Conservation (phyloP, 2,329 filamentous ascomycete genomes). For the Apiospora arundinis region DNA sequence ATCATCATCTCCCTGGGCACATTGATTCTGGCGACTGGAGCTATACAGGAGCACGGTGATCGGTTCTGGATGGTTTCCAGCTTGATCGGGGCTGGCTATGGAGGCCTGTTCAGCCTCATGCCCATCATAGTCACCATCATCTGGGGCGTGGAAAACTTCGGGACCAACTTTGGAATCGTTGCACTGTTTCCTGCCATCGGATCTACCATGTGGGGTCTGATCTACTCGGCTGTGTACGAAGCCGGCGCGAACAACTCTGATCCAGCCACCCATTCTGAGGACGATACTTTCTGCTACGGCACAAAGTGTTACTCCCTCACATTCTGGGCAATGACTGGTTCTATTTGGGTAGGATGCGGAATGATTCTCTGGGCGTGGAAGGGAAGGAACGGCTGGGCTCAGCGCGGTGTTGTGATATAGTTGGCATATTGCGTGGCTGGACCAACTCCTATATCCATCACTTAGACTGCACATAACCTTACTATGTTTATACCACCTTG, state of each 20-base stretch:
- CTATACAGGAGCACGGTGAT: slow-evolving; percentile 74
- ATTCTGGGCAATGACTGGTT: slow-evolving; percentile 86
- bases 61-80: slow-evolving; percentile 88
- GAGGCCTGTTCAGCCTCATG: slow-evolving; percentile 85
- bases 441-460: background rate
- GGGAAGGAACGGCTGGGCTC: slow-evolving; percentile 76
- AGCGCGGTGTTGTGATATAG: slow-evolving; percentile 72
- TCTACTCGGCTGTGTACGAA: slow-evolving; percentile 87
- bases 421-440: background rate
- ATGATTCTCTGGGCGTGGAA: slow-evolving; percentile 84
- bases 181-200: slow-evolving; percentile 90
- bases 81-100: slow-evolving; percentile 88
- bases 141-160: slow-evolving; percentile 98
- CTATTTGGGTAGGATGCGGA: slow-evolving; percentile 77
- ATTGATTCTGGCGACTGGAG: slow-evolving; percentile 76
- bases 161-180: slow-evolving; percentile 96
- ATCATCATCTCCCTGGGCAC: slow-evolving; percentile 78
- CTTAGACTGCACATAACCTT: slow-evolving; percentile 12
- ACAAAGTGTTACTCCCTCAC: slow-evolving; percentile 78
- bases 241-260: slow-evolving; percentile 59
- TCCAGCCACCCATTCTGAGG: slow-evolving; percentile 41
- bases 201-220: slow-evolving; percentile 85
- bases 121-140: slow-evolving; percentile 96
- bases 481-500: background rate
- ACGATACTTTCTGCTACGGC: slow-evolving; percentile 77